Percentiles rank a stretch among this genome's conserved stretches.
Conservation (phyloP, 192 early-diverging fungal species). For the Geosiphon pyriformis region DNA sequence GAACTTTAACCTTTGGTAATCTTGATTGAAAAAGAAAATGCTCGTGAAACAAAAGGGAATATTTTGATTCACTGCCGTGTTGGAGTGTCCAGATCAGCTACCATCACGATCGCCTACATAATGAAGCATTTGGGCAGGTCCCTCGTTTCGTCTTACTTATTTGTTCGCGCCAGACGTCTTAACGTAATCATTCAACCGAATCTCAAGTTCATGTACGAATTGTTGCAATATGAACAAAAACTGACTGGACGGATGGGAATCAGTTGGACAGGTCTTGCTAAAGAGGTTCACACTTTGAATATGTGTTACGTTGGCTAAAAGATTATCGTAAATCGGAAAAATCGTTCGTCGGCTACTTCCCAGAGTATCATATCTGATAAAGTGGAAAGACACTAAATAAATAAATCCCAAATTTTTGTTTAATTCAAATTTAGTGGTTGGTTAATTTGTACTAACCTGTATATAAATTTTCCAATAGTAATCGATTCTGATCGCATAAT, state of each 20-base stretch:
- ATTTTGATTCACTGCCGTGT: slow-evolving; percentile 57
- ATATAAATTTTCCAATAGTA: too few relatives aligned
- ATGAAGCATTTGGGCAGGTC: slow-evolving; percentile 47
- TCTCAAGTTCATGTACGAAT: slow-evolving; percentile 57
- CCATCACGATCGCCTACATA: slow-evolving; percentile 52
- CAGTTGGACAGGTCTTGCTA: slow-evolving; percentile 44
- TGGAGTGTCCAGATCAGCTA: slow-evolving; percentile 53
- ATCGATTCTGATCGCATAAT: too few relatives aligned
- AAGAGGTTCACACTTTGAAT: slow-evolving; percentile 50
- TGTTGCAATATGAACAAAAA: slow-evolving; percentile 54
- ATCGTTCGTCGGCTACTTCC: too few relatives aligned
- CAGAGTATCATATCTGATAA: too few relatives aligned
- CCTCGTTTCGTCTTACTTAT: slow-evolving; percentile 48
- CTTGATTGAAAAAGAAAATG: slow-evolving; percentile 37
- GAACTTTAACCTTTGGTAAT: too few relatives aligned
- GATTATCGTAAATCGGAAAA: too few relatives aligned
- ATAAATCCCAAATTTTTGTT: too few relatives aligned
- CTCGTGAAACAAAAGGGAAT: slow-evolving; percentile 30
- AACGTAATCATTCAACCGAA: slow-evolving; percentile 65
- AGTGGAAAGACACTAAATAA: too few relatives aligned
- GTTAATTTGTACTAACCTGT: too few relatives aligned
- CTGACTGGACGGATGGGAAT: slow-evolving; percentile 35
- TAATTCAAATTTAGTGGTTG: too few relatives aligned
- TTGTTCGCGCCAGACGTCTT: slow-evolving; percentile 51
- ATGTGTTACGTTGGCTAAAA: slow-evolving; percentile 49